Percentiles rank a stretch among this genome's conserved stretches.
These are phyloP conservation scores for Mucuna pruriens DNA, from an alignment of 306 rosid species.

Conservation along the genomic window DNA sequence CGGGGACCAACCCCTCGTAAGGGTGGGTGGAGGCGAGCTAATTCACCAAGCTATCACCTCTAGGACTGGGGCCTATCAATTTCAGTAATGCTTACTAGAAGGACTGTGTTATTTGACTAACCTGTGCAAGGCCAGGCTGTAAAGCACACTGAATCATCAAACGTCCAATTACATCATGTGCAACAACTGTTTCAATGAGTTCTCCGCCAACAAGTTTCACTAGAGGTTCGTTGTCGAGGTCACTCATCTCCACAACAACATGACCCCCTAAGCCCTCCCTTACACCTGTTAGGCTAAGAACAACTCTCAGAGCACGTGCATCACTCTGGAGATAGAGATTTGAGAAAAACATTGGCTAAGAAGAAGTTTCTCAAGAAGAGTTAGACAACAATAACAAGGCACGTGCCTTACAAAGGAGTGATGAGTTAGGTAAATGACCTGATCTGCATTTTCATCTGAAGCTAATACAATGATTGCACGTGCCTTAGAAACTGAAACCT, in stretches of 20 bases:
- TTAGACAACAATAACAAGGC: conserved; percentile 33
- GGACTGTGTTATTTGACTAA: conserved; percentile 38
- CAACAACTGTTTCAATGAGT: conserved; percentile 96
- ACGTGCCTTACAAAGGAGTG: no score
- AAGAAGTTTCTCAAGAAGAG: conserved; percentile 24
- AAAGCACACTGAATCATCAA: conserved; percentile 98
- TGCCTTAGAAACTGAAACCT: conserved; percentile 99
- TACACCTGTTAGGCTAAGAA: conserved; percentile 95
- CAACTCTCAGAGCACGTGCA: conserved; percentile 97
- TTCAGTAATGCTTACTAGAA: conserved; percentile 31
- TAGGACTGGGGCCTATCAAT: neutral
- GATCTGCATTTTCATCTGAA: conserved; percentile 94
- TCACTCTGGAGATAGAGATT: conserved; percentile 74
- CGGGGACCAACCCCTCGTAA: neutral
- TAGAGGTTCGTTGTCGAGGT: conserved; percentile 94
- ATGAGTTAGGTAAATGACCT: conserved; percentile 57
- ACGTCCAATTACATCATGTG: conserved; percentile 99
- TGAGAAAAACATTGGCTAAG: conserved; percentile 24
- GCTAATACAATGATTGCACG: conserved; percentile 98
- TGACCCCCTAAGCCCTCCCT: conserved; percentile 90
- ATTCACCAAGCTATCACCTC: conserved; percentile 17
- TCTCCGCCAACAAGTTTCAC: conserved; percentile 99
- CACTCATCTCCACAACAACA: conserved; percentile 98
- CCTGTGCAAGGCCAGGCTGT: conserved; percentile 99
- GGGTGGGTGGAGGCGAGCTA: conserved; percentile 24